Evolutionary conservation across 257 asterid species (phyloP).

Genomic region (Linaria vulgaris): DNA sequence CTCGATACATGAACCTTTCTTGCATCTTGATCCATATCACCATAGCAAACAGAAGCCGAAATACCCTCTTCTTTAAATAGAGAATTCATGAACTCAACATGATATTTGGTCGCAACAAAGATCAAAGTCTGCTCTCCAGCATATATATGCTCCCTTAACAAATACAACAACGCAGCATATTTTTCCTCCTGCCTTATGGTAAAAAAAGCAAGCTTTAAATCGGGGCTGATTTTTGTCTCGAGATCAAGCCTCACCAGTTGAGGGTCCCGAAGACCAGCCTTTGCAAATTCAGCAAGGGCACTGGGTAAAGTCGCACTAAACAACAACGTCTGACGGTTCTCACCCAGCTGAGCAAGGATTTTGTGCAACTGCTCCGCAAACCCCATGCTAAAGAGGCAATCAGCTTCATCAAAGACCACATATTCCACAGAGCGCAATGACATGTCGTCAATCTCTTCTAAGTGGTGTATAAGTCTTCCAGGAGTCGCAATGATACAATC

Average conservation of each 20-base stretch:
- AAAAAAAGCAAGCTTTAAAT: constrained; percentile 72
- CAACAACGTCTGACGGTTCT: constrained; percentile 88
- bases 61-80: constrained; percentile 78
- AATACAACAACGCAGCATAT: constrained; percentile 67
- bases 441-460: constrained; percentile 93
- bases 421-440: constrained; percentile 86
- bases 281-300: constrained; percentile 96
- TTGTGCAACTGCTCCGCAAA: constrained; percentile 83
- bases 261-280: constrained; percentile 95
- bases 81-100: constrained; percentile 72
- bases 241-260: constrained; percentile 91
- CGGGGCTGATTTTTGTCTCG: constrained; percentile 92
- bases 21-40: constrained; percentile 99
- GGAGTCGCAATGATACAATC: constrained; percentile 93
- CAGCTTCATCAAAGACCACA: constrained; percentile 95
- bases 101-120: constrained; percentile 91
- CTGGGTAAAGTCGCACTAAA: constrained; percentile 96
- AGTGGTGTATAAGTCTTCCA: constrained; percentile 92
- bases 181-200: constrained; percentile 90
- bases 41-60: constrained; percentile 88
- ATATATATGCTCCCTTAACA: constrained; percentile 76
- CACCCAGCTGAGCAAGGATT: constrained; percentile 67
- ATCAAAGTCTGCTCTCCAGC: constrained; percentile 72
- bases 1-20: constrained; percentile 73
- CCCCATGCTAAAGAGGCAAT: constrained; percentile 95